Evolutionary conservation across 768 basidiomycete genomes (phyloP).

Genomic region (Pleurotus tuber-regium): DNA sequence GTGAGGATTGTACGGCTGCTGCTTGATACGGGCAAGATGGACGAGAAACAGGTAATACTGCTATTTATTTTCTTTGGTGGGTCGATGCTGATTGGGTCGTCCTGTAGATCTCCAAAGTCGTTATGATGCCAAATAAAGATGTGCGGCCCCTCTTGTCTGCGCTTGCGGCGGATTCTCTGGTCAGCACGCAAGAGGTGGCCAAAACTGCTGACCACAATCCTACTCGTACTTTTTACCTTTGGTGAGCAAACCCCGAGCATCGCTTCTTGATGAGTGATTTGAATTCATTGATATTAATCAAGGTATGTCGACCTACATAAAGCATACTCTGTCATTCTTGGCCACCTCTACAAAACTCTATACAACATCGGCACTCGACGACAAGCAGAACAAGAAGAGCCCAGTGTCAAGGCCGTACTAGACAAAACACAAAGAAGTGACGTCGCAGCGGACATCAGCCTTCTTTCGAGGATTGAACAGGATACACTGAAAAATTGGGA

Average conservation of each 20-base stretch:
- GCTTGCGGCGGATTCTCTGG: constrained; percentile 76
- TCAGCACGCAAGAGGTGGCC: constrained; percentile 92
- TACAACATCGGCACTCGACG: constrained; percentile 80
- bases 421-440: constrained; percentile 81
- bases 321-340: constrained; percentile 75
- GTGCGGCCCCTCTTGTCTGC: constrained; percentile 77
- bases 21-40: constrained; percentile 83
- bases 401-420: constrained; percentile 67
- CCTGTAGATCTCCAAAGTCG: constrained; percentile 83
- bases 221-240: constrained; percentile 86
- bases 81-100: background rate
- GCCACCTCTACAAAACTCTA: constrained; percentile 83
- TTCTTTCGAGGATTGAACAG: constrained; percentile 74
- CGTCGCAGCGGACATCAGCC: constrained; percentile 70
- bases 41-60: constrained; percentile 81
- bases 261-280: background rate
- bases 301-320: constrained; percentile 91
- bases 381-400: constrained; percentile 68
- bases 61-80: background rate
- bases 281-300: constrained; percentile 10
- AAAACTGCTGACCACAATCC: constrained; percentile 89
- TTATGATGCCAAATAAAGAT: constrained; percentile 90
- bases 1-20: constrained; percentile 80
- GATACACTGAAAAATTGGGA: constrained; percentile 75
- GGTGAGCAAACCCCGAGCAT: constrained; percentile 45